Evolutionary conservation across 2,329 filamentous ascomycete genomes (phyloP), one percentile per base, ranked within the genome.

Genomic region (Cytospora chrysosperma): DNA sequence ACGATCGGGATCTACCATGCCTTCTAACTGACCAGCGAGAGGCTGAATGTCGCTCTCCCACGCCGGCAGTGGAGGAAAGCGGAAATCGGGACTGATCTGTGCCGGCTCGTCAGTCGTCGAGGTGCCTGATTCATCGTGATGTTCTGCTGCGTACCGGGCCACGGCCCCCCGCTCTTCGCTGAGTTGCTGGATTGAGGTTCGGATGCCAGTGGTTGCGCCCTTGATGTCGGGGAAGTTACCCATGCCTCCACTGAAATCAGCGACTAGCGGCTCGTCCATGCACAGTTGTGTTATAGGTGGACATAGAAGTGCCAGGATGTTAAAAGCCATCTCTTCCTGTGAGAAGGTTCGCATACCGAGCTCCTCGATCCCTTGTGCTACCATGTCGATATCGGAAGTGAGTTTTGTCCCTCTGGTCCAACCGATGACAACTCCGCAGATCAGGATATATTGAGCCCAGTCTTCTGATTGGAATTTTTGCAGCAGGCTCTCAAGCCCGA

Each of bases 321-420:
- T 72, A 49, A 70, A 70, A 1, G 77, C 78, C 79, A 80, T 80
- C 64, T 80, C 77, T 1, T 68, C 60, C 3, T 72, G 70, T 0
- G 77, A 76, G 60, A 79, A 80, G 0, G 77, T 80, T n/a, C 67
- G 65, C 15, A 78, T 68, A 6, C 74, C 76, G 1, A 70, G 63
- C 15, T 71, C 69, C 60, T 77, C 74, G 19, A 79, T 71, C 4
- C 69, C 75, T 40, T 74, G 71, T 1, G 78, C 75, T 7, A 80
- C 60, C 2, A 74, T 69, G 59, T 80, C 75, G 65, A 81, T 80
- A 40, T 67, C 73, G 1, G 67, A 70, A 79, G 81, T 81, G 4
- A 81, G 67, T 1, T 74, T 73, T 1, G 78, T 81, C 3, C 76
- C 77, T 40, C 78, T 70, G 8, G 78, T 80, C 78, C 78, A 81